A percentile compares a stretch with the other conserved stretches of the same genome.
These are phyloP conservation scores for Radiomyces spectabilis DNA, from an alignment of 192 early-diverging fungal genomes.

Conservation along the genomic window DNA sequence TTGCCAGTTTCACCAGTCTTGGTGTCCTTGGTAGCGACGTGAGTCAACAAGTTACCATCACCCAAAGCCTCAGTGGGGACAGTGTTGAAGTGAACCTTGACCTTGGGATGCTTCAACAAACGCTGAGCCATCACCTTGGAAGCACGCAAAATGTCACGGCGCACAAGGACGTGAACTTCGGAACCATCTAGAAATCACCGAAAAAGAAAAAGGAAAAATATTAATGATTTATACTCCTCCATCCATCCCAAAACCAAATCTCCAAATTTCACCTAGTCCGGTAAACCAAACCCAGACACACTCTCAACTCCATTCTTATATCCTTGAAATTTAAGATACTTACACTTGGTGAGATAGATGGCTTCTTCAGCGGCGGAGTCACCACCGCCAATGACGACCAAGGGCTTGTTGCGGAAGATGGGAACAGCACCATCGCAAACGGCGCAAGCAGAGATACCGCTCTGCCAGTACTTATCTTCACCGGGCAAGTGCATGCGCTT, in stretches of 20 bases:
- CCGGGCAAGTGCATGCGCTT: conserved; percentile 84
- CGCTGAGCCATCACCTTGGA: conserved; percentile 97
- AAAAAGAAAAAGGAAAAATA: conserved; percentile 3
- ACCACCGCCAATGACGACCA: conserved; percentile 94
- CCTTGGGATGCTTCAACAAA: conserved; percentile 77
- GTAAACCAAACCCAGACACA: too few species aligned
- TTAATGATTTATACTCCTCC: not conserved
- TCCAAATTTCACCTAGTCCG: not conserved
- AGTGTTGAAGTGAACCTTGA: conserved; percentile 89
- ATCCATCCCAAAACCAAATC: not conserved
- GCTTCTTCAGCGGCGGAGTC: conserved; percentile 97
- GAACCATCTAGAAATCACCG: conserved; percentile 54
- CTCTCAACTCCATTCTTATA: not conserved
- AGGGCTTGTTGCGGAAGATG: conserved; percentile 92
- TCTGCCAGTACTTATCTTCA: conserved; percentile 94
- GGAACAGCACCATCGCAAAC: conserved; percentile 98
- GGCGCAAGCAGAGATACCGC: conserved; percentile 98
- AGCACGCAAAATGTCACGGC: conserved; percentile 93
- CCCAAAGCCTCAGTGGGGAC: conserved; percentile 82
- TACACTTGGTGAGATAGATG: conserved; percentile 90
- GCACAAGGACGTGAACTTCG: conserved; percentile 89
- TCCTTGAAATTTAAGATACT: conserved; percentile 3
- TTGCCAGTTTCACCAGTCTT: conserved; percentile 56
- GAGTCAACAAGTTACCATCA: conserved; percentile 69
- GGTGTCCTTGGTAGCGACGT: conserved; percentile 72